Conservation (phyloP, 306 rosid species). For the Vigna angularis region DNA sequence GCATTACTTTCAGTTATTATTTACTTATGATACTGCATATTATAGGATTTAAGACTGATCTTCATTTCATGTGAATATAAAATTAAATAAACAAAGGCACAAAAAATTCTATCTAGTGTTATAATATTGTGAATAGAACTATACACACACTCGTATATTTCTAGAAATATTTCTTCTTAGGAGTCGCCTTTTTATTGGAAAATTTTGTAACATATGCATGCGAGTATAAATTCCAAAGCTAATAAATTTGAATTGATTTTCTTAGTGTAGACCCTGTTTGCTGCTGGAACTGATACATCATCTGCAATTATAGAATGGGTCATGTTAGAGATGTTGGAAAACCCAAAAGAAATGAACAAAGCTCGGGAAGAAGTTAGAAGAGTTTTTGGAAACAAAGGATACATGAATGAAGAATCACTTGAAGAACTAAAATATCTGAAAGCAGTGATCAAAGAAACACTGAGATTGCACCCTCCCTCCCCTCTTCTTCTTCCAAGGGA, state of each 20-base stretch:
- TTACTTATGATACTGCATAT: not conserved
- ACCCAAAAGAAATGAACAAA: not conserved
- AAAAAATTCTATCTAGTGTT: too few relatives aligned
- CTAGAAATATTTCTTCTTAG: too few relatives aligned
- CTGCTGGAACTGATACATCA: not conserved
- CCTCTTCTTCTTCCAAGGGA: constrained; percentile 10
- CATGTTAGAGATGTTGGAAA: not conserved
- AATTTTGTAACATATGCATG: too few relatives aligned
- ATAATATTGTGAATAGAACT: too few relatives aligned
- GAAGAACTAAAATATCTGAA: not conserved
- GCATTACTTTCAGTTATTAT: not conserved
- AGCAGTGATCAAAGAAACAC: constrained; percentile 14
- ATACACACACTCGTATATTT: too few relatives aligned
- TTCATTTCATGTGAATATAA: not conserved
- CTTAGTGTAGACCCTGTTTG: not conserved
- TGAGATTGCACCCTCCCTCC: constrained; percentile 4
- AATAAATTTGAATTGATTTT: not conserved
- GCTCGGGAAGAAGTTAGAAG: constrained; percentile 22
- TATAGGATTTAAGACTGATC: not conserved
- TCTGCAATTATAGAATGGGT: not conserved
- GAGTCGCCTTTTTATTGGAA: too few relatives aligned
- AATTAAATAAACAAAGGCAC: not conserved
- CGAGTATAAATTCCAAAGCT: too few relatives aligned
- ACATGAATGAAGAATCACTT: not conserved
- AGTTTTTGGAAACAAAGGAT: constrained; percentile 21